A percentile compares a stretch with the other conserved stretches of the same genome.
These are phyloP conservation scores for Caloboletus firmus DNA, from an alignment of 1,284 basidiomycete species.

Conservation along the genomic window DNA sequence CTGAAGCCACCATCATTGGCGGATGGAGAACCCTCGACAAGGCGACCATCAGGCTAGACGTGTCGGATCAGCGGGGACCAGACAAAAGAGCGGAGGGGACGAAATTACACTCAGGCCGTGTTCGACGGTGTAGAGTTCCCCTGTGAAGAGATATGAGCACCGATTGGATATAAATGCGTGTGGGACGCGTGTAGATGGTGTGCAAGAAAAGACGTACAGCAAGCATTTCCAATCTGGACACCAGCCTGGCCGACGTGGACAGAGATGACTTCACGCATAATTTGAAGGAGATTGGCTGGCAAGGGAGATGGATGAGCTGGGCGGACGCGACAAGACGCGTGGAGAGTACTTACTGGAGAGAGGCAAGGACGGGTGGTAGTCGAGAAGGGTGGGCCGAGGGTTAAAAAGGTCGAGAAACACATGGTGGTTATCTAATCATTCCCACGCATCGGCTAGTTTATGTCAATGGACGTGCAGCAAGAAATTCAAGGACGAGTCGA, in stretches of 20 bases:
- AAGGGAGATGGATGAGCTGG: neutral
- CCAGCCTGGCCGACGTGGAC: conserved; percentile 94
- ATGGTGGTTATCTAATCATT: conserved; percentile 38
- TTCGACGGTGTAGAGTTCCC: conserved; percentile 98
- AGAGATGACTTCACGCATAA: conserved; percentile 92
- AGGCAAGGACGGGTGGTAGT: conserved; percentile 29
- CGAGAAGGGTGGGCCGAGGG: conserved; percentile 39
- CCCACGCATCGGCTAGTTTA: conserved; percentile 32
- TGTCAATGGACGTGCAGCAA: conserved; percentile 11
- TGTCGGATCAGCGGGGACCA: conserved; percentile 15
- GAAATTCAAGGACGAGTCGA: no score
- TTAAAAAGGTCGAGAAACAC: conserved; percentile 38
- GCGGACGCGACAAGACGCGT: conserved; percentile 32
- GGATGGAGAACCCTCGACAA: conserved; percentile 70
- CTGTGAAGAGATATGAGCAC: conserved; percentile 42
- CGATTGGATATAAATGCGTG: neutral
- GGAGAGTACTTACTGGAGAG: conserved; percentile 28
- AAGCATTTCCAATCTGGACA: conserved; percentile 96
- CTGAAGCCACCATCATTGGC: conserved; percentile 90
- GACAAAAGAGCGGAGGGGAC: conserved; percentile 1
- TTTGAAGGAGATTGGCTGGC: conserved; percentile 22
- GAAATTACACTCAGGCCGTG: conserved; percentile 88
- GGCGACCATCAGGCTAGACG: conserved; percentile 76
- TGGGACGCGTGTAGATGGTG: conserved; percentile 17
- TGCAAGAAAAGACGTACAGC: conserved; percentile 62